phyloP scores from a whole-genome alignment of 495 filamentous ascomycete genomes.

The Letharia columbiana region DNA sequence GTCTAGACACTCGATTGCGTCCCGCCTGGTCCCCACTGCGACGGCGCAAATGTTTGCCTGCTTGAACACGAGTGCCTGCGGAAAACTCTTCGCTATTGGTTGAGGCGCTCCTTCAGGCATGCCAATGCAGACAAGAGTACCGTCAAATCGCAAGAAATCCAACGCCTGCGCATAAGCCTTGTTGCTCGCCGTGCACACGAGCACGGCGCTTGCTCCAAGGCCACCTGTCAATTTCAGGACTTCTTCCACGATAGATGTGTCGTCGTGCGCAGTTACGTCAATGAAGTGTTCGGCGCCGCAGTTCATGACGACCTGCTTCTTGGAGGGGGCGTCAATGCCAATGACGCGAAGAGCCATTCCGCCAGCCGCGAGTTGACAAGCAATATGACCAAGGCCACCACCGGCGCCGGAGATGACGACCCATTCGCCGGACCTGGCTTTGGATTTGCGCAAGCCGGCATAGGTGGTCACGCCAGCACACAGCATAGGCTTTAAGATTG shows the following conservation, averaged over 20 bases:
- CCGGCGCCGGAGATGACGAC: conserved; percentile 61
- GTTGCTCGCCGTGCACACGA: conserved; percentile 59
- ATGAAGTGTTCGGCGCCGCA: conserved; percentile 63
- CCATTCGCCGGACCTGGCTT: conserved; percentile 52
- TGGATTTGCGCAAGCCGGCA: conserved; percentile 48
- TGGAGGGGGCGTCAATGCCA: conserved; percentile 57
- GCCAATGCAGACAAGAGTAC: conserved; percentile 57
- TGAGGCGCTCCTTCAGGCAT: conserved; percentile 54
- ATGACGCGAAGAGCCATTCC: conserved; percentile 63
- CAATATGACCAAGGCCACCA: conserved; percentile 47
- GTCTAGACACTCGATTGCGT: conserved; percentile 59
- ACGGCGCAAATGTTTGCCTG: conserved; percentile 51
- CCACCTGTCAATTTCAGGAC: conserved; percentile 55
- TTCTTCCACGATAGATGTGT: conserved; percentile 40
- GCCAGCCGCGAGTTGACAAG: conserved; percentile 43
- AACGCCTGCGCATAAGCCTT: conserved; percentile 54
- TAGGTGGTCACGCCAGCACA: conserved; percentile 55
- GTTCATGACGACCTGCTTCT: conserved; percentile 48
- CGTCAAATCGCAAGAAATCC: conserved; percentile 53
- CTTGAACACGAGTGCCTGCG: conserved; percentile 42
- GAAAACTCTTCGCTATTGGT: conserved; percentile 49
- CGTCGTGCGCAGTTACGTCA: conserved; percentile 49
- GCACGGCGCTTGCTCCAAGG: conserved; percentile 52
- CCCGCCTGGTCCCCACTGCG: conserved; percentile 55
- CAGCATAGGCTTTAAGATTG: conserved; percentile 41